Percentiles rank a stretch among this genome's conserved stretches.
phyloP scores from a whole-genome alignment of 345 rosid genomes.

The Mercurialis annua region DNA sequence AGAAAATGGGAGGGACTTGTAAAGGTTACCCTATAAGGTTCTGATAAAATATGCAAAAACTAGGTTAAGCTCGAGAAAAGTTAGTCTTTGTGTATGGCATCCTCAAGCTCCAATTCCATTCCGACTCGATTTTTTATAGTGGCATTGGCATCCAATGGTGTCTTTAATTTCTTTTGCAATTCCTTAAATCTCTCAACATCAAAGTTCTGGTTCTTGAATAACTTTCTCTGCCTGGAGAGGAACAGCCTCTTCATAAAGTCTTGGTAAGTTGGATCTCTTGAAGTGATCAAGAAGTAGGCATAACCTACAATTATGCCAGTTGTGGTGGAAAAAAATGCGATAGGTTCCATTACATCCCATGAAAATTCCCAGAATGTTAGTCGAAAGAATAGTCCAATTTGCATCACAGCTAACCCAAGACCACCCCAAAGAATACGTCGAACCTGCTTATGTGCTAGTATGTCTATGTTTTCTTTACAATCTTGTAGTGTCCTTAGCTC shows the following conservation, averaged over 20 bases:
- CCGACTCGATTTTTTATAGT: slow-evolving; percentile 61
- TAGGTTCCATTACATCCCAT: slow-evolving; percentile 99
- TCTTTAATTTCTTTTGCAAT: slow-evolving; percentile 56
- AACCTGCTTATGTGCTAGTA: slow-evolving; percentile 85
- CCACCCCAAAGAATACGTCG: slow-evolving; percentile 74
- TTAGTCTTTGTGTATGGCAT: slow-evolving; percentile 32
- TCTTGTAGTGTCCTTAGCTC: slow-evolving; percentile 66
- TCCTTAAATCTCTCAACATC: slow-evolving; percentile 66
- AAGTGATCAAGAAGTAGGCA: slow-evolving; percentile 80
- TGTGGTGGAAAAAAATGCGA: slow-evolving; percentile 73
- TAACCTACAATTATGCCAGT: slow-evolving; percentile 74
- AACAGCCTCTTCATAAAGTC: slow-evolving; percentile 92
- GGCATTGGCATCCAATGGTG: slow-evolving; percentile 42
- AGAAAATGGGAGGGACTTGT: neutral
- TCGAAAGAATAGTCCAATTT: slow-evolving; percentile 71
- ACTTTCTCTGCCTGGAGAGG: slow-evolving; percentile 76
- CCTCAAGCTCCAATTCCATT: slow-evolving; percentile 63
- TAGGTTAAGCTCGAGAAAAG: neutral
- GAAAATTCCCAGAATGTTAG: slow-evolving; percentile 98
- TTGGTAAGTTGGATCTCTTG: slow-evolving; percentile 91
- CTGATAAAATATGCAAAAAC: neutral
- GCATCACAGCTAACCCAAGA: slow-evolving; percentile 54
- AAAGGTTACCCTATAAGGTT: neutral
- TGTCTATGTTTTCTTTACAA: slow-evolving; percentile 81
- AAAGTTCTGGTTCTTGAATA: slow-evolving; percentile 57